Percentiles rank a stretch among this genome's conserved stretches.
Conservation (phyloP, 805 yeast genomes). For the Yarrowia porcina region DNA sequence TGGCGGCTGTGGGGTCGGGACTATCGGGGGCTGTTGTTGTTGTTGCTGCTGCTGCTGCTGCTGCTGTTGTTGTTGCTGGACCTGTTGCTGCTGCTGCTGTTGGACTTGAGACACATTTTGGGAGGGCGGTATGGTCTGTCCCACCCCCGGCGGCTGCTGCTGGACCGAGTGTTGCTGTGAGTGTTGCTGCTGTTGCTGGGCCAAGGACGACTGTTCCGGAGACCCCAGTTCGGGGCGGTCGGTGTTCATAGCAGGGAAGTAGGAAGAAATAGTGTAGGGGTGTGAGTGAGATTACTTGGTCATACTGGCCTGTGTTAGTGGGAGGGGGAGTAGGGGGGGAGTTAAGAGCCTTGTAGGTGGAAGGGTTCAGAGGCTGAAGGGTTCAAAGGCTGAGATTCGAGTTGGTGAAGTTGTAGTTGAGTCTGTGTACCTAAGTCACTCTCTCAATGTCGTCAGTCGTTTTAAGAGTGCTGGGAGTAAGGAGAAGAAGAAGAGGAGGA, state of each 20-base stretch:
- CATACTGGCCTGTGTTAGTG: slow-evolving; percentile 25
- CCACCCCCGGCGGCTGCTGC: background rate
- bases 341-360: background rate
- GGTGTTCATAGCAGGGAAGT: slow-evolving; percentile 9
- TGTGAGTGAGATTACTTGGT: slow-evolving; percentile 1
- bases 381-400: too few species aligned
- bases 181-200: slow-evolving; percentile 26
- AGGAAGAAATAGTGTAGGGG: background rate
- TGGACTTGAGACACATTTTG: background rate
- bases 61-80: background rate
- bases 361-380: background rate
- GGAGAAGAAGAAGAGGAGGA: too few species aligned
- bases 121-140: background rate
- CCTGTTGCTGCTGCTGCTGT: background rate
- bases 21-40: slow-evolving; percentile 26
- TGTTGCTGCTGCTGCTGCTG: background rate
- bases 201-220: slow-evolving; percentile 18
- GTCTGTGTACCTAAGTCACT: too few species aligned
- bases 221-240: slow-evolving; percentile 22
- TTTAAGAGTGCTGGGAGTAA: too few species aligned
- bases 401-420: too few species aligned
- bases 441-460: too few species aligned
- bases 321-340: background rate
- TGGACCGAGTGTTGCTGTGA: slow-evolving; percentile 3
- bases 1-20: background rate